Conservation (phyloP, 2,329 filamentous ascomycete genomes). For the Penicillium decumbens region DNA sequence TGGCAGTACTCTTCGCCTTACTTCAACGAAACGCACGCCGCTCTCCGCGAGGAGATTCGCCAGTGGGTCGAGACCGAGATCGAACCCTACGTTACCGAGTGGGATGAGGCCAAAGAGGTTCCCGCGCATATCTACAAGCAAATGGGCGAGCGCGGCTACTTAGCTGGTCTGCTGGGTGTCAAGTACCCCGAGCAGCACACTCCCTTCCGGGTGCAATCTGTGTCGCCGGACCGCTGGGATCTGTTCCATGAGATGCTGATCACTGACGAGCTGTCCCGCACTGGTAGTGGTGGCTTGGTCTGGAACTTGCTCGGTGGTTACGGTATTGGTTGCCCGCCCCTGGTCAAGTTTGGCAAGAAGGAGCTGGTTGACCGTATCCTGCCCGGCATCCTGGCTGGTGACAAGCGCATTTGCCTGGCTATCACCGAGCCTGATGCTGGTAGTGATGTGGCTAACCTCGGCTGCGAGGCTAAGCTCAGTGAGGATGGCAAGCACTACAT, state of each 20-base stretch:
- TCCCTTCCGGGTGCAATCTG: conserved; percentile 66
- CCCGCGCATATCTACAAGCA: conserved; percentile 88
- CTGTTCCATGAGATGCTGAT: conserved; percentile 96
- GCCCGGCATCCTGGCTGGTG: conserved; percentile 79
- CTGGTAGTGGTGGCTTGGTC: conserved; percentile 85
- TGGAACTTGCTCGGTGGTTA: conserved; percentile 98
- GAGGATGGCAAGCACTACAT: conserved; percentile 99
- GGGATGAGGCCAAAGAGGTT: conserved; percentile 92
- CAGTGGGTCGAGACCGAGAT: conserved; percentile 87
- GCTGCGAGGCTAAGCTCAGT: conserved; percentile 88
- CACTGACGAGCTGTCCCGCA: conserved; percentile 87
- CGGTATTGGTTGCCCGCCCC: conserved; percentile 85
- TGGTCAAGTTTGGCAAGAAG: conserved; percentile 89
- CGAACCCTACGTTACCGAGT: conserved; percentile 88
- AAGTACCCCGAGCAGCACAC: conserved; percentile 71
- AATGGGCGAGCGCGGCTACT: conserved; percentile 87
- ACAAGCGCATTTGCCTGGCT: conserved; percentile 95
- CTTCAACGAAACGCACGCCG: conserved; percentile 90
- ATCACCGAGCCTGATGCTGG: conserved; percentile 97
- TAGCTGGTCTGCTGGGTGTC: conserved; percentile 81
- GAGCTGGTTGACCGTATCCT: conserved; percentile 78
- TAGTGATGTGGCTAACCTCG: conserved; percentile 89
- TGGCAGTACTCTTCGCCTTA: conserved; percentile 87
- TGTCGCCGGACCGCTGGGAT: conserved; percentile 88
- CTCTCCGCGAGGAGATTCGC: conserved; percentile 83